phyloP scores from a whole-genome alignment of 371 early-diverging fungal species.

The Furculomyces boomerangus region DNA sequence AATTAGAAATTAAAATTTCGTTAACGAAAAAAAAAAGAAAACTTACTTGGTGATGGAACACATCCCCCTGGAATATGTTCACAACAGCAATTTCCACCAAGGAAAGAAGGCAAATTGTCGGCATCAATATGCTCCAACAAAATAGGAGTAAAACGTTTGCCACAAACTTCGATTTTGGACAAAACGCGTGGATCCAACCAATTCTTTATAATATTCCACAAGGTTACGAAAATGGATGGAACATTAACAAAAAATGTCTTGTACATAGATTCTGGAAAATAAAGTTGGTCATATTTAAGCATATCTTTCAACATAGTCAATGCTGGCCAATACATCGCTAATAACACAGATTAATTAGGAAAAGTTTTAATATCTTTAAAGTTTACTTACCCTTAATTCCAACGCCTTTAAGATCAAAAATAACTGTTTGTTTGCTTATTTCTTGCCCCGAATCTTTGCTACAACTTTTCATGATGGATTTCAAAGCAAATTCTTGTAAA shows the following conservation, averaged over 20 bases:
- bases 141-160: conserved; percentile 38
- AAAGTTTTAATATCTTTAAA: background rate
- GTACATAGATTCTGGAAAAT: conserved; percentile 67
- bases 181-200: conserved; percentile 72
- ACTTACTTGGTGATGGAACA: conserved; percentile 16
- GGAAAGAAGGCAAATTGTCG: conserved; percentile 49
- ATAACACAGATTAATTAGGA: background rate
- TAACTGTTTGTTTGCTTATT: conserved; percentile 59
- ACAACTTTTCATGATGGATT: conserved; percentile 51
- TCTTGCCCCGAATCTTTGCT: conserved; percentile 37
- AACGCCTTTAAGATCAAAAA: conserved; percentile 67
- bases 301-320: conserved; percentile 50
- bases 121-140: conserved; percentile 54
- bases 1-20: background rate
- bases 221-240: conserved; percentile 58
- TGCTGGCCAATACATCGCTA: conserved; percentile 60
- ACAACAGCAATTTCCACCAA: conserved; percentile 66
- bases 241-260: conserved; percentile 66
- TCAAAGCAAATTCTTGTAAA: conserved; percentile 55
- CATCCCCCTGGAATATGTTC: conserved; percentile 58
- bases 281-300: conserved; percentile 58
- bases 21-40: background rate
- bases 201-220: conserved; percentile 59
- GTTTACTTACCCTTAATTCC: conserved; percentile 4
- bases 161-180: conserved; percentile 60